A percentile compares a stretch with the other conserved stretches of the same genome.
Conservation (phyloP, 2,329 filamentous ascomycete species). For the Xylaria arbuscula region DNA sequence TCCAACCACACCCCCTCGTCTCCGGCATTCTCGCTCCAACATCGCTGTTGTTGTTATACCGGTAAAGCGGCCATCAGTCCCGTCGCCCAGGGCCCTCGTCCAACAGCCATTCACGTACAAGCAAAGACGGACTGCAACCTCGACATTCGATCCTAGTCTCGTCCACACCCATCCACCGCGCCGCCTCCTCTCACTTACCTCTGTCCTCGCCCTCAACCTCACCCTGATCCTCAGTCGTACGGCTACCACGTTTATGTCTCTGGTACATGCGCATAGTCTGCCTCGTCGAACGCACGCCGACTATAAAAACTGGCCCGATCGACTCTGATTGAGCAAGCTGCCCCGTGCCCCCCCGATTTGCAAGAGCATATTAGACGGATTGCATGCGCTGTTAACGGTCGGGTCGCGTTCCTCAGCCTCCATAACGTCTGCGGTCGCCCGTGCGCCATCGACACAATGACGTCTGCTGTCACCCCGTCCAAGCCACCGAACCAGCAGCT, state of each 20-base stretch:
- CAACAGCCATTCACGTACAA: slow-evolving; percentile 1
- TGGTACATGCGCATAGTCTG: slow-evolving; percentile 21
- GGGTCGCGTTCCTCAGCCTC: slow-evolving; percentile 32
- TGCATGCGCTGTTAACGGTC: slow-evolving; percentile 37
- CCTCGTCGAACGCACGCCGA: slow-evolving; percentile 11
- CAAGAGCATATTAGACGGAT: slow-evolving; percentile 25
- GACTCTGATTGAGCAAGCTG: slow-evolving; percentile 30
- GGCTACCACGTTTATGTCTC: slow-evolving; percentile 29
- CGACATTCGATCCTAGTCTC: background rate
- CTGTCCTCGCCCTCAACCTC: slow-evolving; percentile 15
- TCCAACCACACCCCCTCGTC: slow-evolving; percentile 24
- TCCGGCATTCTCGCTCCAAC: slow-evolving; percentile 12
- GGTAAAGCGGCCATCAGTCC: slow-evolving; percentile 1
- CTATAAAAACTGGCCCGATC: slow-evolving; percentile 9
- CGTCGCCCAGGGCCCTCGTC: slow-evolving; percentile 3
- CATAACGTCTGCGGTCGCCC: slow-evolving; percentile 43
- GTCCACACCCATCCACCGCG: slow-evolving; percentile 7
- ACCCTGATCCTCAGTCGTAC: background rate
- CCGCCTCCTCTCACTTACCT: slow-evolving; percentile 7
- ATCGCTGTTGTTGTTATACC: slow-evolving; percentile 8
- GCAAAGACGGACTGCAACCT: slow-evolving; percentile 3
- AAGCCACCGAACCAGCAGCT: slow-evolving; percentile 43
- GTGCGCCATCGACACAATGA: slow-evolving; percentile 51
- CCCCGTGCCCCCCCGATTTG: slow-evolving; percentile 17
- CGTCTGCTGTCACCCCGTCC: slow-evolving; percentile 48